Base-by-base conservation (phyloP, 192 early-diverging fungal species). In the Coemansia aciculifera region DNA sequence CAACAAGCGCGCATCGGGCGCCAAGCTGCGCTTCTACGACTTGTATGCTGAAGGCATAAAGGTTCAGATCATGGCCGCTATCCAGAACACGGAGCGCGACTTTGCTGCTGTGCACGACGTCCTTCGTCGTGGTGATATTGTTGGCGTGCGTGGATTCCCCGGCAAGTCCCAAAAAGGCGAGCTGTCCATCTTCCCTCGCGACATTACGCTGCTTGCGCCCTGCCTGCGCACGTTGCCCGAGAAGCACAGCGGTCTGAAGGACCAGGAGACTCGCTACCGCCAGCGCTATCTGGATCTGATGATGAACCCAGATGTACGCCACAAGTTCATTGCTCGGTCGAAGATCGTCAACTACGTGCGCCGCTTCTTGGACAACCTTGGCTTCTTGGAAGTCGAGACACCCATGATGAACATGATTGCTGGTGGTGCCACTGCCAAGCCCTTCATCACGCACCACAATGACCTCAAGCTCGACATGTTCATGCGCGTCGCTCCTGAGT, bases 341-440 rank as follows among this genome's bases (percentile, higher is more conserved):
- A 93, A 92, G 86, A 92, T 99, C 77, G 89, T 99, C 82, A 93
- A 94, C 85, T 98, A 99, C 74, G 85, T 99, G 36, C 92, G 97
- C 67, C 87, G 87, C 40, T 99, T 96, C 87, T 85, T 99, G 64
- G 97, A 99, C 79, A 87, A 93, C 69, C 89, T 89, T 38, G 94
- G 92, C 42, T 99, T 99, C 86, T 86, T 99, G 59, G 97, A 99
- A 85, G 97, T 99, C 56, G 98, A 99, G 79, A 99, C 98, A n/a
- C 98, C 98, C 37, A 98, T 98, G 95, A 98, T 99, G 95, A 97
- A 96, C 88, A 92, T 93, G 92, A 95, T 98, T 86, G 92, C 93
- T 13, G 92, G 92, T 75, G 96, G 98, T 63, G 96, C 98, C 54
- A 97, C 96, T n/a, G 98, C 98, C 70, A 97, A 96, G 87, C 98